A percentile compares a stretch with the other conserved stretches of the same genome.
phyloP scores from a whole-genome alignment of 345 rosid species.

The Salix suchowensis region DNA sequence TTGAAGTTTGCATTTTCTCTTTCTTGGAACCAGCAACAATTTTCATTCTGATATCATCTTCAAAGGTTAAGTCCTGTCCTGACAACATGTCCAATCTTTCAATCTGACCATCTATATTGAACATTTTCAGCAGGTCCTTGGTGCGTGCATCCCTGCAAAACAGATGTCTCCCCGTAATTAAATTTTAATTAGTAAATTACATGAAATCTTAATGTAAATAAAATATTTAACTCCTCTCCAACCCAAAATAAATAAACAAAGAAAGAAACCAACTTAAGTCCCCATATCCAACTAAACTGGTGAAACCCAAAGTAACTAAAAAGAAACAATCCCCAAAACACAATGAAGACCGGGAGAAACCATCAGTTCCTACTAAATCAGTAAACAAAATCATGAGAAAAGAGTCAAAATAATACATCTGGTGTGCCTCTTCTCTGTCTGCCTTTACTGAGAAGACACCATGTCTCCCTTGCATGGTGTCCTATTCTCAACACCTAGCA shows the following conservation, averaged over 20 bases:
- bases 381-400: not conserved
- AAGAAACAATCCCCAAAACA: not conserved
- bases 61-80: constrained; percentile 24
- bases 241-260: not conserved
- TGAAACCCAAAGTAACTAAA: not conserved
- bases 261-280: not conserved
- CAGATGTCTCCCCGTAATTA: not conserved
- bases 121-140: constrained; percentile 77
- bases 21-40: constrained; percentile 61
- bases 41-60: constrained; percentile 79
- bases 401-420: not conserved
- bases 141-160: constrained; percentile 86
- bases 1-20: constrained; percentile 56
- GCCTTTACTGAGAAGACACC: not conserved
- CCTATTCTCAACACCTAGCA: not conserved
- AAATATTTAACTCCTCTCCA: not conserved
- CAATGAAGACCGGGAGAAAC: not conserved
- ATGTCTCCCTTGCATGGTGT: not conserved
- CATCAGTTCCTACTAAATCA: not conserved
- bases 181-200: not conserved
- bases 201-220: not conserved
- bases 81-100: constrained; percentile 64
- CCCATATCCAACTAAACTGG: not conserved
- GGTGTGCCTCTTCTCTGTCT: not conserved
- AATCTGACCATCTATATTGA: constrained; percentile 80